A percentile compares a stretch with the other conserved stretches of the same genome.
Conservation (phyloP, 2,329 filamentous ascomycete species). For the Verticillium nubilum region DNA sequence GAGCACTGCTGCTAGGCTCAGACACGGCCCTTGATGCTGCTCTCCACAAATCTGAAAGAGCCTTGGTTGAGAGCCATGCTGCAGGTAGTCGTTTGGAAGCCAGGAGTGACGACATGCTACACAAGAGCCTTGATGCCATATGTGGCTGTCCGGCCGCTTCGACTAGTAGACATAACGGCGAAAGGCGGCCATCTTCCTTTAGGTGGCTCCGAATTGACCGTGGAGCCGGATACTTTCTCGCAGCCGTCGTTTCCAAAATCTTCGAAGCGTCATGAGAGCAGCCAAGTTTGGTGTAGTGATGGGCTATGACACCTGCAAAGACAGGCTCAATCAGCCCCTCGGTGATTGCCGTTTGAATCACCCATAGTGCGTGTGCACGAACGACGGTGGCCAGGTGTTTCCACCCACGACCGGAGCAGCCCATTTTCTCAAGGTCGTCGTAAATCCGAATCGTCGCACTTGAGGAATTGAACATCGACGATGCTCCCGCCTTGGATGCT, state of each 20-base stretch:
- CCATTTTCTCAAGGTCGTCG: conserved; percentile 39
- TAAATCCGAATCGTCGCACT: conserved; percentile 40
- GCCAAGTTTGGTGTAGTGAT: conserved; percentile 30
- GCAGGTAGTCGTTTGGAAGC: neutral
- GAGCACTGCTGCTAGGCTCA: neutral
- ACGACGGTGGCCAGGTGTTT: conserved; percentile 37
- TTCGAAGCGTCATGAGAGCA: conserved; percentile 33
- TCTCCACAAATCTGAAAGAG: neutral
- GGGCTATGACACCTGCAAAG: conserved; percentile 34
- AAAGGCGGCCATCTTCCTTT: conserved; percentile 17
- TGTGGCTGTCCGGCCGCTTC: conserved; percentile 13
- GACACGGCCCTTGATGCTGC: neutral
- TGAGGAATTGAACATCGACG: conserved; percentile 26
- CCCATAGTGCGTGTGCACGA: conserved; percentile 38
- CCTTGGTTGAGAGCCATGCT: neutral
- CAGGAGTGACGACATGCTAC: conserved; percentile 1
- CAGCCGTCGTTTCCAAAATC: conserved; percentile 29
- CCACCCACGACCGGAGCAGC: conserved; percentile 35
- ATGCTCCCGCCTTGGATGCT: conserved; percentile 29
- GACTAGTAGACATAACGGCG: conserved; percentile 26
- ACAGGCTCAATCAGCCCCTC: conserved; percentile 34
- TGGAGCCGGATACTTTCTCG: conserved; percentile 28
- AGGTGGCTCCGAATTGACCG: conserved; percentile 23
- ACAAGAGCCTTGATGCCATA: neutral
- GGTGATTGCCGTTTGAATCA: conserved; percentile 33